A percentile compares a stretch with the other conserved stretches of the same genome.
phyloP scores from a whole-genome alignment of 441 rosid species.

The Gossypium davidsonii region DNA sequence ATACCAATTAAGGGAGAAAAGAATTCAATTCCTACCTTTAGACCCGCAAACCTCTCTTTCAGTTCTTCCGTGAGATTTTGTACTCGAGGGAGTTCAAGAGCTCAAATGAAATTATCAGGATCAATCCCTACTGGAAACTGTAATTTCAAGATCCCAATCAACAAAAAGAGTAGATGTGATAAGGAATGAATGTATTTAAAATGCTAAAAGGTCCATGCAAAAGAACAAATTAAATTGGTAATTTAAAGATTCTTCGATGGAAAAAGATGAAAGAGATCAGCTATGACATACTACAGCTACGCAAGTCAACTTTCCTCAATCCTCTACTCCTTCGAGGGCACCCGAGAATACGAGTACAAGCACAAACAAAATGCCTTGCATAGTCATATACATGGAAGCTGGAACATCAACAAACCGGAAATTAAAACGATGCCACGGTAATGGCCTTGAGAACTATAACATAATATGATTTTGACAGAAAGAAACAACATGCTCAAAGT shows the following conservation, averaged over 20 bases:
- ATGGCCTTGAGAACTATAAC: no score
- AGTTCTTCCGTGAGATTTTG: conserved; percentile 59
- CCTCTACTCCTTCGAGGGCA: conserved; percentile 54
- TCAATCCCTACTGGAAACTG: conserved; percentile 84
- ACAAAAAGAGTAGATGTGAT: background rate
- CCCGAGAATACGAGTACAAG: conserved; percentile 77
- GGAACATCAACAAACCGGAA: background rate
- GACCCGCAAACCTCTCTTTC: conserved; percentile 55
- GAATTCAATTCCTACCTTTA: conserved; percentile 39
- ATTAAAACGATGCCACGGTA: no score
- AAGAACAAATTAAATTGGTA: background rate
- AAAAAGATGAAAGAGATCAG: conserved; percentile 16
- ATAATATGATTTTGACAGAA: no score
- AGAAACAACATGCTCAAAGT: no score
- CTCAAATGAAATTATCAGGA: conserved; percentile 60
- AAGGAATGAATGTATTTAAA: background rate
- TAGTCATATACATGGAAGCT: conserved; percentile 74
- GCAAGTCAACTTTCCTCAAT: conserved; percentile 64
- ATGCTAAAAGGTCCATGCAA: background rate
- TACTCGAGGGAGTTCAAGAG: conserved; percentile 52
- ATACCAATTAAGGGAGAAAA: no score
- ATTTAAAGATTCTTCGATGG: background rate
- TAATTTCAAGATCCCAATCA: conserved; percentile 29
- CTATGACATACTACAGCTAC: conserved; percentile 55
- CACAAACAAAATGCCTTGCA: conserved; percentile 76